phyloP scores from a whole-genome alignment of 257 asterid species.

The Ilex asprella region DNA sequence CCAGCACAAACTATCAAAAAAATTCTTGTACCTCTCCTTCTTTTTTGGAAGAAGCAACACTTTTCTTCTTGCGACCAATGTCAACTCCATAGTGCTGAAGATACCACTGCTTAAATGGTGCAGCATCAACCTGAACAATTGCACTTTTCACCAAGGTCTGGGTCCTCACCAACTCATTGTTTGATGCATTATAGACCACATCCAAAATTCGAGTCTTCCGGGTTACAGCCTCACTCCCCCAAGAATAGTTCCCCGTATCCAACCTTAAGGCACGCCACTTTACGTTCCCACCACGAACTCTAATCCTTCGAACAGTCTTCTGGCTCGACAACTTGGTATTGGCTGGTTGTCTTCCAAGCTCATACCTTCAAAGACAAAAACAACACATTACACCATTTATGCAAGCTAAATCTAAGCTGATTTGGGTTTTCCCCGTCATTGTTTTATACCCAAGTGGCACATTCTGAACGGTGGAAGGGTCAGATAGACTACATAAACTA shows the following conservation, averaged over 20 bases:
- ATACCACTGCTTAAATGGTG: slow-evolving; percentile 41
- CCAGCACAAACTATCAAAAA: neutral
- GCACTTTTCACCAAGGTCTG: slow-evolving; percentile 41
- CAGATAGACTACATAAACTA: no score
- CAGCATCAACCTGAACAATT: slow-evolving; percentile 36
- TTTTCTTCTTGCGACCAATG: slow-evolving; percentile 46
- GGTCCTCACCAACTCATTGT: slow-evolving; percentile 36
- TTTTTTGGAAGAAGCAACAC: slow-evolving; percentile 27
- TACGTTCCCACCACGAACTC: slow-evolving; percentile 39
- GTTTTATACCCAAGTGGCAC: no score
- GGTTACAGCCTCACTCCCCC: slow-evolving; percentile 44
- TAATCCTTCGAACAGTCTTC: slow-evolving; percentile 39
- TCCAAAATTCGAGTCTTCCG: slow-evolving; percentile 34
- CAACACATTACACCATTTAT: neutral
- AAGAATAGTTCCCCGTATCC: slow-evolving; percentile 36
- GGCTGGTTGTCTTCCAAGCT: slow-evolving; percentile 43
- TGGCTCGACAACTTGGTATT: slow-evolving; percentile 36
- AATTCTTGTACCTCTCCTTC: slow-evolving; percentile 30
- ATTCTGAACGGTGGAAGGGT: no score
- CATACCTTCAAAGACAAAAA: slow-evolving; percentile 24
- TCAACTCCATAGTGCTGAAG: slow-evolving; percentile 51
- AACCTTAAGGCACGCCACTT: slow-evolving; percentile 41
- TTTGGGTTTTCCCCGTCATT: no score
- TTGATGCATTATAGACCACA: slow-evolving; percentile 36
- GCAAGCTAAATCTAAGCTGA: no score